Percentiles rank a stretch among this genome's conserved stretches.
Conservation (phyloP, 805 yeast genomes). For the Monosporozyma unispora region DNA sequence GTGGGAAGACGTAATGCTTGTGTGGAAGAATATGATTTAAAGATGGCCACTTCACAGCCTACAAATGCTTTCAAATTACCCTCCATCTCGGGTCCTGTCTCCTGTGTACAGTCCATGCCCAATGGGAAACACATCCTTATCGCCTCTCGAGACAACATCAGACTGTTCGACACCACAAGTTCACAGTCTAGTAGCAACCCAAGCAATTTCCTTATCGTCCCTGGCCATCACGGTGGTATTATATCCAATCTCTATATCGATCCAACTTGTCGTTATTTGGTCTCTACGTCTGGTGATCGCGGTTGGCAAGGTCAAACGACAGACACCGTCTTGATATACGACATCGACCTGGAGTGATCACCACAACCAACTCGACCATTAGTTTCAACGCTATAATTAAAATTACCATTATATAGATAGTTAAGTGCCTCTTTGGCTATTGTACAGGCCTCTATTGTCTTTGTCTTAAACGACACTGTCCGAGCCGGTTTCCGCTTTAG, state of each 20-base stretch:
- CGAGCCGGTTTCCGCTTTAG: background rate
- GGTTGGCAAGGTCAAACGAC: slow-evolving; percentile 88
- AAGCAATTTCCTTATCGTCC: slow-evolving; percentile 67
- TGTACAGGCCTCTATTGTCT: no score
- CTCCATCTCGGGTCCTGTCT: slow-evolving; percentile 81
- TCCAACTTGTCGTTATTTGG: slow-evolving; percentile 78
- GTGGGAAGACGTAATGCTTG: slow-evolving; percentile 86
- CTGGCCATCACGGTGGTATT: slow-evolving; percentile 94
- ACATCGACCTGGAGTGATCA: slow-evolving; percentile 43
- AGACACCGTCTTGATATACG: slow-evolving; percentile 75
- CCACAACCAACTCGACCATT: no score
- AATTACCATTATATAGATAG: no score
- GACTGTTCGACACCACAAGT: slow-evolving; percentile 62
- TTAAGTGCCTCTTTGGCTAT: no score
- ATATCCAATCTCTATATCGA: slow-evolving; percentile 72
- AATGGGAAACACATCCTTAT: slow-evolving; percentile 71
- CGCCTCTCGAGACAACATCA: slow-evolving; percentile 83
- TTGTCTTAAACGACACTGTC: background rate
- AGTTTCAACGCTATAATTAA: no score
- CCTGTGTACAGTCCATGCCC: slow-evolving; percentile 71
- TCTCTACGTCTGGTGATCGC: slow-evolving; percentile 87
- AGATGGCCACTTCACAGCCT: slow-evolving; percentile 45
- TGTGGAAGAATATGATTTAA: slow-evolving; percentile 65
- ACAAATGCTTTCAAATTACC: slow-evolving; percentile 65
- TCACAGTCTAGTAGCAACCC: slow-evolving; percentile 32